These are phyloP conservation scores for Euphorbia tirucalli DNA, from an alignment of 345 rosid genomes.

Conservation along the genomic window DNA sequence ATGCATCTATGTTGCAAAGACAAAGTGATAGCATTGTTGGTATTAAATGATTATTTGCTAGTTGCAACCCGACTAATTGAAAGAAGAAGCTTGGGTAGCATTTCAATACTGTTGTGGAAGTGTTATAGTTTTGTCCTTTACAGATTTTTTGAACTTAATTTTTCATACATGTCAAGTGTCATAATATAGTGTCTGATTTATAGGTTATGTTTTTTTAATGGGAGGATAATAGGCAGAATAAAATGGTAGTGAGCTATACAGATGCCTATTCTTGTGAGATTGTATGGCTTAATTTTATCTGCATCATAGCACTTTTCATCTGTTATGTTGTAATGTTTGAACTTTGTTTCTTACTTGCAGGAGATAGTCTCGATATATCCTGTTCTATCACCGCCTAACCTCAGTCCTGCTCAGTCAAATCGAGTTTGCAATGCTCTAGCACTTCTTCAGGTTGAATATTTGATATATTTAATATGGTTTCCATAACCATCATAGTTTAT, in stretches of 20 bases:
- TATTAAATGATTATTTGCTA: neutral
- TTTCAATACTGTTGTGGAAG: neutral
- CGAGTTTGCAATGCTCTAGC: conserved; percentile 99
- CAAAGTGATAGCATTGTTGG: neutral
- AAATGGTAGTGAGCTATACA: neutral
- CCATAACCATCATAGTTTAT: neutral
- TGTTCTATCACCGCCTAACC: conserved; percentile 87
- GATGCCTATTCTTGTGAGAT: neutral
- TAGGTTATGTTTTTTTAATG: neutral
- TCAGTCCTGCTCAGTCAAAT: conserved; percentile 87
- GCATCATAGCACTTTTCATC: neutral
- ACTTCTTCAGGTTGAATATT: conserved; percentile 77
- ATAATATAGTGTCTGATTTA: neutral
- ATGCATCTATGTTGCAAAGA: neutral
- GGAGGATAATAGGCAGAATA: conserved; percentile 6
- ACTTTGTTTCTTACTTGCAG: conserved; percentile 40
- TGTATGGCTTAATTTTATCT: neutral
- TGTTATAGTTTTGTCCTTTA: neutral
- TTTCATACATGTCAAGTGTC: neutral
- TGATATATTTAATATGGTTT: neutral
- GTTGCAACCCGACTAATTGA: neutral
- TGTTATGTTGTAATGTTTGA: neutral
- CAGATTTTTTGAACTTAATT: neutral
- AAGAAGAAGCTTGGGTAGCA: neutral
- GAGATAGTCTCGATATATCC: conserved; percentile 96